Conservation (phyloP, 1,284 basidiomycete genomes). For the Abortiporus biennis region DNA sequence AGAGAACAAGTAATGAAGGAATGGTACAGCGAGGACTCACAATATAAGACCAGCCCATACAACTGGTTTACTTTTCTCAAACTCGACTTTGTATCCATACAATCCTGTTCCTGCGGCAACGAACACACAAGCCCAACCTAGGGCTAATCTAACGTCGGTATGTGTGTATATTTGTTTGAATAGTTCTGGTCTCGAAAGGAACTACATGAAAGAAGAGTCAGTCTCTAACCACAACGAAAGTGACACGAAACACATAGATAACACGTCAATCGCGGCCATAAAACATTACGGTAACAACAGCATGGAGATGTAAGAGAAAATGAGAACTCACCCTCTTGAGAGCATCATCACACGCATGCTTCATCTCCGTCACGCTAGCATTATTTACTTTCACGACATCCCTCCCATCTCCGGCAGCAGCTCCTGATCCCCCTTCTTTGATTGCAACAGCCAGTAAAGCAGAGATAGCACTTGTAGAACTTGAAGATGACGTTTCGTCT, state of each 20-base stretch:
- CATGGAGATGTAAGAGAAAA: not conserved
- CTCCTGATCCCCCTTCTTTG: too few relatives aligned
- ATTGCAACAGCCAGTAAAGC: constrained; percentile 11
- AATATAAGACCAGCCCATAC: constrained; percentile 73
- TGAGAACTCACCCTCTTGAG: constrained; percentile 71
- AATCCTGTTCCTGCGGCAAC: constrained; percentile 75
- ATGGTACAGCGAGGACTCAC: constrained; percentile 36
- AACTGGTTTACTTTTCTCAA: constrained; percentile 77
- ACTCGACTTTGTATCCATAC: constrained; percentile 82
- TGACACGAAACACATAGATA: not conserved
- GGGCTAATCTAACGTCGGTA: constrained; percentile 76
- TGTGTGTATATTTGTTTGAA: constrained; percentile 85
- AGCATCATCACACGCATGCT: constrained; percentile 86
- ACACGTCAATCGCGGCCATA: not conserved
- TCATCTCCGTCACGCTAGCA: constrained; percentile 74
- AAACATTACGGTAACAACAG: not conserved
- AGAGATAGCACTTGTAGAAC: constrained; percentile 6
- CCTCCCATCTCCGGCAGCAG: constrained; percentile 29
- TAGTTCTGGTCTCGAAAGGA: constrained; percentile 69
- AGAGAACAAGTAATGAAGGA: constrained; percentile 2
- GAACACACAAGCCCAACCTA: constrained; percentile 82
- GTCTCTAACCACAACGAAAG: constrained; percentile 3
- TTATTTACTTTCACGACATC: constrained; percentile 83
- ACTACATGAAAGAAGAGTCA: constrained; percentile 37
- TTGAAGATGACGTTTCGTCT: too few relatives aligned